Evolutionary conservation across 148 eudicot genomes (phyloP).

Genomic region (Rhododendron henanense): DNA sequence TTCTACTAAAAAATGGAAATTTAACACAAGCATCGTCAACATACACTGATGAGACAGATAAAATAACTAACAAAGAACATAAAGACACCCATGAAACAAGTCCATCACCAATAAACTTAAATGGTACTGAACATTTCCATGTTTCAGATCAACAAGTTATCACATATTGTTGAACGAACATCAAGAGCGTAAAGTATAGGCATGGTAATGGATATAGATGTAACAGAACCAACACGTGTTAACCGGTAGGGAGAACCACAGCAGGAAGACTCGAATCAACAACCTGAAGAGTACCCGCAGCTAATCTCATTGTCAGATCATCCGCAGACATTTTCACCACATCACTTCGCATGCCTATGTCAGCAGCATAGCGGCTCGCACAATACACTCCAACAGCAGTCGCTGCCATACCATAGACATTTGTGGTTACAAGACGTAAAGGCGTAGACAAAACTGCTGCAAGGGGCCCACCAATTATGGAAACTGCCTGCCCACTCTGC

Average conservation of each 20-base stretch:
- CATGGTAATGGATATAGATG: background rate
- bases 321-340: background rate
- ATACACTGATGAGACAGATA: background rate
- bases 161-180: background rate
- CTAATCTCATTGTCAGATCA: conserved; percentile 2
- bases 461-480: background rate
- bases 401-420: background rate
- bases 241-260: background rate
- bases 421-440: background rate
- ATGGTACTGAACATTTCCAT: background rate
- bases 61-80: background rate
- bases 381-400: background rate
- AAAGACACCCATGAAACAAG: background rate
- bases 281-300: conserved; percentile 4
- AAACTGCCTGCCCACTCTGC: conserved; percentile 7
- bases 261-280: background rate
- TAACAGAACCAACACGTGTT: background rate
- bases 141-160: background rate
- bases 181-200: background rate
- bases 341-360: background rate
- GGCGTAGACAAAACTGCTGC: conserved; percentile 3
- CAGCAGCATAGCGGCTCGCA: conserved; percentile 1
- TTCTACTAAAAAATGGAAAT: background rate
- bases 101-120: background rate
- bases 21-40: background rate